phyloP scores from a whole-genome alignment of 805 yeast species.

The Lipomyces spencermartinsiae region DNA sequence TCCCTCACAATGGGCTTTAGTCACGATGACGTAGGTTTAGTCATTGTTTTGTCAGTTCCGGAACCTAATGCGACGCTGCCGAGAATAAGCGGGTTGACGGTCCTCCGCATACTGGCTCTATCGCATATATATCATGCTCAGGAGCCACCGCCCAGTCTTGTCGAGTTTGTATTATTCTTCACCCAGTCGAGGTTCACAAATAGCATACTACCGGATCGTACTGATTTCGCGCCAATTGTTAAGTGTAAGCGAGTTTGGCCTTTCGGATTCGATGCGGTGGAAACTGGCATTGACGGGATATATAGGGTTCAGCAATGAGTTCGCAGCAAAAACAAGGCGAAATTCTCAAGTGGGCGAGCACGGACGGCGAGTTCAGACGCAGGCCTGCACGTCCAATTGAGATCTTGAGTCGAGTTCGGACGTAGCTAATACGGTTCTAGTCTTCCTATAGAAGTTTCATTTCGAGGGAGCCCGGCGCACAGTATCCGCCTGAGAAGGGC shows the following conservation, averaged over 20 bases:
- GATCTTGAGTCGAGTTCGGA: neutral
- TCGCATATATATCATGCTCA: neutral
- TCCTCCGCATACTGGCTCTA: neutral
- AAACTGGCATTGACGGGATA: too few relatives aligned
- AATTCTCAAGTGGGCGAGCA: slow-evolving; percentile 36
- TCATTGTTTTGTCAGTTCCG: neutral
- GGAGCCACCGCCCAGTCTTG: neutral
- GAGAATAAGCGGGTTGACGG: neutral
- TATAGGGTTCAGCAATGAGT: neutral
- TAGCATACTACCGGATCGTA: too few relatives aligned
- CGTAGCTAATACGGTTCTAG: slow-evolving; percentile 2
- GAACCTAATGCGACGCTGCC: neutral
- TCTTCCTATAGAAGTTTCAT: slow-evolving; percentile 66
- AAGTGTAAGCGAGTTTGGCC: too few relatives aligned
- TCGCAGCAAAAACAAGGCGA: slow-evolving; percentile 8
- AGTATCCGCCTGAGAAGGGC: slow-evolving; percentile 74
- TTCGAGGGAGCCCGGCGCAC: slow-evolving; percentile 66
- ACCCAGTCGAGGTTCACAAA: too few relatives aligned
- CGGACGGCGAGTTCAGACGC: slow-evolving; percentile 39
- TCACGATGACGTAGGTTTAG: neutral
- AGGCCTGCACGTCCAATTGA: slow-evolving; percentile 30
- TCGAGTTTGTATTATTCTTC: neutral
- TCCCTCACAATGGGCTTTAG: neutral
- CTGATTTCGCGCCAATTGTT: too few relatives aligned
- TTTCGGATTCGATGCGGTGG: too few relatives aligned